Evolutionary conservation across 352 stramenopile species (phyloP).

Genomic region (Pythium insidiosum): DNA sequence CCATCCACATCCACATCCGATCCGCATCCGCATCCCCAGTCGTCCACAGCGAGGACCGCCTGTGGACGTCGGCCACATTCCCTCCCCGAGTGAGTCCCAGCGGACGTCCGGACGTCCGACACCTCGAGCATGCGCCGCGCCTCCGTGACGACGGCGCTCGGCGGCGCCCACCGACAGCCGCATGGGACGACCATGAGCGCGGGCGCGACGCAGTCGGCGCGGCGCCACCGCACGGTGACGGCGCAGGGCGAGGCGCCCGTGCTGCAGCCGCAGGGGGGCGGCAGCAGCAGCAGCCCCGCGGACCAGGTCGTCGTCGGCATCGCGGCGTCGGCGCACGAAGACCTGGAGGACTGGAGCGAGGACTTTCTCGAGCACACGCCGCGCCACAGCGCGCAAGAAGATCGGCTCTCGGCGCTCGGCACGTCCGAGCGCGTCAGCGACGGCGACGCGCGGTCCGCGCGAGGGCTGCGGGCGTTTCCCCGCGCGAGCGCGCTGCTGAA

Average conservation of each 20-base stretch:
- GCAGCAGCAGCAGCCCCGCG: no score
- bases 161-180: background rate
- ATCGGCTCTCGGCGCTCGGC: no score
- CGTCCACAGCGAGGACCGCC: no score
- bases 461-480: slow-evolving; percentile 19
- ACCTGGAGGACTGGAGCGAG: slow-evolving; percentile 70
- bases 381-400: slow-evolving; percentile 1
- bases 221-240: slow-evolving; percentile 16
- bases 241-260: slow-evolving; percentile 14
- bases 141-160: background rate
- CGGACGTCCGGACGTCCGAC: no score
- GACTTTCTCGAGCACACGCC: slow-evolving; percentile 30
- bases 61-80: no score
- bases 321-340: slow-evolving; percentile 50
- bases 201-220: no score
- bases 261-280: slow-evolving; percentile 2
- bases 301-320: slow-evolving; percentile 74
- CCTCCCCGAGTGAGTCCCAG: no score
- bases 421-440: slow-evolving; percentile 2
- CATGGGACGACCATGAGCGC: no score
- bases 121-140: background rate
- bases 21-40: no score
- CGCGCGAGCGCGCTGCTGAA: slow-evolving; percentile 16
- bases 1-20: no score
- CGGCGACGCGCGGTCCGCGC: background rate